phyloP scores from a whole-genome alignment of 352 stramenopile species.

The Phytophthora megakarya region DNA sequence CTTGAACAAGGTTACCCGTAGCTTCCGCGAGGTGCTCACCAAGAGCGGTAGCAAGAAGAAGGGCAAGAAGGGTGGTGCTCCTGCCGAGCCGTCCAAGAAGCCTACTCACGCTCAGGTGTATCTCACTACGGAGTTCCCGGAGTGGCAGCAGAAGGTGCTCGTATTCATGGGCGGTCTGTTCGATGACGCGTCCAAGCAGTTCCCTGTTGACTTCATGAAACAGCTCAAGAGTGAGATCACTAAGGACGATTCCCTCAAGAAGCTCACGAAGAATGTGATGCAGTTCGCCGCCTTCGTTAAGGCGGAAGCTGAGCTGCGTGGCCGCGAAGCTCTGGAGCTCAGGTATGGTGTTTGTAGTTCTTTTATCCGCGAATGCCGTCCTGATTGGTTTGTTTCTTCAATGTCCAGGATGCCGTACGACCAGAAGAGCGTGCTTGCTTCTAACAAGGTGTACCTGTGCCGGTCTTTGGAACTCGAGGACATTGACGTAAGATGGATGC shows the following conservation, averaged over 20 bases:
- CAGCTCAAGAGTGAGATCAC: constrained; percentile 78
- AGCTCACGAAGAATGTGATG: constrained; percentile 95
- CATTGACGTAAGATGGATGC: constrained; percentile 51
- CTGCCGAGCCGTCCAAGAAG: constrained; percentile 85
- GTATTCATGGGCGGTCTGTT: constrained; percentile 80
- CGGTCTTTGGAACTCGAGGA: constrained; percentile 90
- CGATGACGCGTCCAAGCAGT: constrained; percentile 62
- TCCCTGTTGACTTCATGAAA: constrained; percentile 89
- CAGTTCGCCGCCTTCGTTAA: constrained; percentile 97
- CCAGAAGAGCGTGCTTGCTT: constrained; percentile 92
- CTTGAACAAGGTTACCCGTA: constrained; percentile 91
- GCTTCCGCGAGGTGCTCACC: constrained; percentile 87
- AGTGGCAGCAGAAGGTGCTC: constrained; percentile 87
- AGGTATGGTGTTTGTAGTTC: constrained; percentile 46
- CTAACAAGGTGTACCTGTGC: constrained; percentile 92
- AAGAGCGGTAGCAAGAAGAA: constrained; percentile 89
- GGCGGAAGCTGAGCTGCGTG: constrained; percentile 91
- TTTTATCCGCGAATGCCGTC: constrained; percentile 7
- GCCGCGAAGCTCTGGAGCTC: constrained; percentile 92
- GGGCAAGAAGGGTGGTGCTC: constrained; percentile 76
- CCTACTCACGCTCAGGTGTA: constrained; percentile 88
- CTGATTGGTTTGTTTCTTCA: constrained; percentile 16
- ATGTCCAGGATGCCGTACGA: constrained; percentile 92
- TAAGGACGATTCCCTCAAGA: constrained; percentile 84
- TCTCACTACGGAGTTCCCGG: constrained; percentile 82